Base-by-base conservation (phyloP, 208 protist species). In the Trypanosoma caninum region DNA sequence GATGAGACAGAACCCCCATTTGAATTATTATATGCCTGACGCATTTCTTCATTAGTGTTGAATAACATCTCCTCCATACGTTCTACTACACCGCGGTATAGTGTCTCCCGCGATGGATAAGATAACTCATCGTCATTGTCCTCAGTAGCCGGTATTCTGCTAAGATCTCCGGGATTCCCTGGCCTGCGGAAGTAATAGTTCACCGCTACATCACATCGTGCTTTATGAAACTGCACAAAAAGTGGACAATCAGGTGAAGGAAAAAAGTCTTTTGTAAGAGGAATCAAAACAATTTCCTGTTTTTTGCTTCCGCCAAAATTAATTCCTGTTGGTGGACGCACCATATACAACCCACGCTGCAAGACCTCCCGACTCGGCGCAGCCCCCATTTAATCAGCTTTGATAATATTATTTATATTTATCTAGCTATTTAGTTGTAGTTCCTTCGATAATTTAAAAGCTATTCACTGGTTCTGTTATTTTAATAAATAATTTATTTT, bases 151-250 rank as follows among this genome's bases (percentile, higher is more conserved):
- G 87, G 87, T 58, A 93, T 93, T 20, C 71, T 57, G 72, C 78
- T 84, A 31, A 90, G 72, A 62, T 89, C 76, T 5, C 83, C 82
- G 2, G 87, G 82, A 55, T 84, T 78, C 45, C 87, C 82, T 2
- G 87, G 87, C 1, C 65, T 73, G 10, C 87, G 80, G 51, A 93
- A 88, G 74, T 90, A 93, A 59, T 91, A 93, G 55, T 87, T 91
- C 51, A 91, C 87, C 40, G 78, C 77, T 2, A 81, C 78, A 64
- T 93, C 83, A 70, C 83, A 89, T 37, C 87, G 80, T 1, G 82
- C 79, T 55, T 77, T 70, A 67, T 91, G 79, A 45, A 93, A 91
- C 74, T 91, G 87, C 57, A 85, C 69, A 40, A 93, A 93, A 8
- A 93, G 73, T 0, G 87, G 69, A 35, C 87, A 93, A 61, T 93